Base-by-base conservation (phyloP, 2,329 filamentous ascomycete species). In the Verticillium dahliae region DNA sequence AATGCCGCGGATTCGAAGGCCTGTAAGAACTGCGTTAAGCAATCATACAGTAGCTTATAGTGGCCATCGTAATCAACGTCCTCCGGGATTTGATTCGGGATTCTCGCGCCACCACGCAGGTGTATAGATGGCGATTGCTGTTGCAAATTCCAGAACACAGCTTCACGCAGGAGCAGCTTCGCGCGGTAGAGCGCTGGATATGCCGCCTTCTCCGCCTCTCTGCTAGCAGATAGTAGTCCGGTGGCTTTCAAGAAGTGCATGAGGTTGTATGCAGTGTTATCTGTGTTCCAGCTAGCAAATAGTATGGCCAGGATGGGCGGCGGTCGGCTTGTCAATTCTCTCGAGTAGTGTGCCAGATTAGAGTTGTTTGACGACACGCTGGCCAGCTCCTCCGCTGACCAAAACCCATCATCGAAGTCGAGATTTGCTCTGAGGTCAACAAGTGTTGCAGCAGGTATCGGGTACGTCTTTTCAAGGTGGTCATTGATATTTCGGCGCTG, bases 371-470 rank as follows among this genome's bases (percentile, higher is more conserved):
- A 73, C 11, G 77, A 74, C 39, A 77, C 63, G 56, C 68, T 74
- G 7, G 76, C 77, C 31, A 81, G 70, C 64, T 83, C 79, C 57
- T 83, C 81, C 15, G 79, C 81, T 80, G 81, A 83, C 83, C 83
- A 86, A 67, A 86, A 85, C 1, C 76, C 76, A 65, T 86, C 83
- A 37, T 81, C 75, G 61, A 82, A 85, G 66, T 86, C 83, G 3
- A 83, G 68, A 60, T 79, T 76, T 3, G 71, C 67, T 60, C 76
- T 76, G 15, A 81, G 78, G 62, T 78, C 70, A n/a, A 76, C 72
- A 1, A 73, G 68, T 33, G 76, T 72, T 13, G 75, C 72, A n/a
- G 72, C 69, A n/a, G 74, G 70, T 22, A 80, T 70, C 14, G 75
- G 72, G 60, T 81, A 84, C 1, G 74, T 73, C 14, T 75, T 74